phyloP scores from a whole-genome alignment of 169 alveolate genomes.

The Amoebophrya sp. region DNA sequence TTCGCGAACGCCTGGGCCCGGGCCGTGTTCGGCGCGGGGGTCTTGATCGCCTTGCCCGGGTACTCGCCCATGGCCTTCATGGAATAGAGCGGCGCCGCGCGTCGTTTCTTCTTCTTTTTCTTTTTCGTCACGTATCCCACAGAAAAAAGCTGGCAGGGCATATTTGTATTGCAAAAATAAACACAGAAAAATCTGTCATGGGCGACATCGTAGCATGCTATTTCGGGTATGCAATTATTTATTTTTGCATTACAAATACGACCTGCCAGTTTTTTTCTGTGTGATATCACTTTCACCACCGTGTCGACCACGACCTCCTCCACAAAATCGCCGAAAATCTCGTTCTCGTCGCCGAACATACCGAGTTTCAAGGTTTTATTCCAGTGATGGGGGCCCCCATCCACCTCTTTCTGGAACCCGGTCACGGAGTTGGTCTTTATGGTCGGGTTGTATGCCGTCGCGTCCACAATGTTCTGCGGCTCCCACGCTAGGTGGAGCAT shows the following conservation, averaged over 20 bases:
- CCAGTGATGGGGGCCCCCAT: background rate
- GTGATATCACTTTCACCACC: background rate
- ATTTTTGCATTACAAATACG: no score
- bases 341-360: background rate
- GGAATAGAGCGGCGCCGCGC: background rate
- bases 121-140: no score
- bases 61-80: background rate
- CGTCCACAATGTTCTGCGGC: background rate
- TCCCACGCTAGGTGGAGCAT: background rate
- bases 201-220: no score
- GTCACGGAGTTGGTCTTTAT: background rate
- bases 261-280: no score
- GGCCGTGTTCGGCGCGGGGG: background rate
- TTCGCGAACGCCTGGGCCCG: background rate
- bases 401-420: background rate
- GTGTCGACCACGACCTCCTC: background rate
- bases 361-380: background rate
- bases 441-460: background rate
- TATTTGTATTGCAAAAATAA: no score
- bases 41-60: background rate
- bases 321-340: background rate
- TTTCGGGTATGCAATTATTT: no score
- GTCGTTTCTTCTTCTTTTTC: background rate
- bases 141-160: no score
- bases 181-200: no score